Conservation (phyloP, 2,329 filamentous ascomycete species). For the Shiraia bambusicola region DNA sequence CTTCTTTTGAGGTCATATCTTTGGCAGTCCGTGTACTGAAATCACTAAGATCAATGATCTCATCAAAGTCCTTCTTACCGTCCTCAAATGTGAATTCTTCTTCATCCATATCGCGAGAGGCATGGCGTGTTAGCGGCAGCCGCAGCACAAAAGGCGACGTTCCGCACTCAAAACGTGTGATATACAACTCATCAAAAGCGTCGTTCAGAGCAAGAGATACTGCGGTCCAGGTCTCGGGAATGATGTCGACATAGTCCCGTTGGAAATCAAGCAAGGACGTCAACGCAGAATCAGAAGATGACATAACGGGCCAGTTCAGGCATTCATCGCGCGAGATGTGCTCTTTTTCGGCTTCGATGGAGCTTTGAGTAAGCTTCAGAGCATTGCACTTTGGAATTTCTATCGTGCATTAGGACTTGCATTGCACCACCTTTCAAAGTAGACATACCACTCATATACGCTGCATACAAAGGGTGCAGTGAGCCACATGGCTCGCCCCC, state of each 20-base stretch:
- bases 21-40: constrained; percentile 74
- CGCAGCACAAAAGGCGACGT: constrained; percentile 82
- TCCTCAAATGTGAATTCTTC: constrained; percentile 82
- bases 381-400: constrained; percentile 72
- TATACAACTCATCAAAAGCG: constrained; percentile 77
- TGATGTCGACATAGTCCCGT: constrained; percentile 77
- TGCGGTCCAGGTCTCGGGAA: constrained; percentile 80
- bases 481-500: constrained; percentile 31
- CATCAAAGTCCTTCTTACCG: constrained; percentile 74
- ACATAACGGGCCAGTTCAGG: constrained; percentile 45
- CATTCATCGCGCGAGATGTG: constrained; percentile 37
- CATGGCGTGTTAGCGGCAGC: constrained; percentile 80
- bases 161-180: constrained; percentile 78
- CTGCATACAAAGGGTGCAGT: constrained; percentile 44
- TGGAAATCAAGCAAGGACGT: constrained; percentile 61
- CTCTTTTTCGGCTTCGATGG: constrained; percentile 53
- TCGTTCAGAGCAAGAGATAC: constrained; percentile 84
- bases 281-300: constrained; percentile 38
- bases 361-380: constrained; percentile 64
- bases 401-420: constrained; percentile 31
- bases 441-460: constrained; percentile 41
- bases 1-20: constrained; percentile 71
- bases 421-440: neutral
- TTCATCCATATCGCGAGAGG: constrained; percentile 74
- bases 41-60: constrained; percentile 82